Percentiles rank a stretch among this genome's conserved stretches.
These are phyloP conservation scores for Pseudozyma hubeiensis DNA, from an alignment of 1,284 basidiomycete genomes.

Conservation along the genomic window DNA sequence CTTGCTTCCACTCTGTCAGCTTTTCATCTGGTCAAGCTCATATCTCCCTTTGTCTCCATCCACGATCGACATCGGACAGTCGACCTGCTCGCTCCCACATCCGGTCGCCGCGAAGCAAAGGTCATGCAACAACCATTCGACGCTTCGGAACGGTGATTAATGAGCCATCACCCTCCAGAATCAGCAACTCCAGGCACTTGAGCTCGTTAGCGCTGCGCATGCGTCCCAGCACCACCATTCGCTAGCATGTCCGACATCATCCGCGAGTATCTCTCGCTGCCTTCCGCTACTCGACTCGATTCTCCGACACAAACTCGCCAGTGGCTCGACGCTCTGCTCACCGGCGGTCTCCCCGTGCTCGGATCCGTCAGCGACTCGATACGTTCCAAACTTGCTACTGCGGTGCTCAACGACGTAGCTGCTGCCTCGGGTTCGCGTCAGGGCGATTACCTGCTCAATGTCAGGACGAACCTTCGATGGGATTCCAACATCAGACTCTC, in stretches of 20 bases:
- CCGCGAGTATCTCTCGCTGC: slow-evolving; percentile 41
- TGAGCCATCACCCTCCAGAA: too few species aligned
- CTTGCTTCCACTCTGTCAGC: too few species aligned
- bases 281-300: slow-evolving; percentile 26
- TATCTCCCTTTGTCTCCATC: too few species aligned
- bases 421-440: slow-evolving; percentile 36
- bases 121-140: too few species aligned
- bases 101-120: too few species aligned
- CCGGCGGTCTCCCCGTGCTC: slow-evolving; percentile 20
- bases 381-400: slow-evolving; percentile 36
- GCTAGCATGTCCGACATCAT: slow-evolving; percentile 30
- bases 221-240: not conserved
- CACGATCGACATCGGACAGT: too few species aligned
- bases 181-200: too few species aligned
- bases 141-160: too few species aligned
- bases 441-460: slow-evolving; percentile 37
- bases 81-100: too few species aligned
- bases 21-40: too few species aligned
- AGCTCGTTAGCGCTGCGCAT: not conserved
- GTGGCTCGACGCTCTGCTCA: slow-evolving; percentile 34
- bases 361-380: slow-evolving; percentile 40
- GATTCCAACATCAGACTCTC: slow-evolving; percentile 29
- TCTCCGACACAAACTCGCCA: slow-evolving; percentile 24
- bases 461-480: slow-evolving; percentile 26
- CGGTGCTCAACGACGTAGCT: slow-evolving; percentile 37